Conservation (phyloP, 805 yeast species). For the Hagleromyces aurorensis region DNA sequence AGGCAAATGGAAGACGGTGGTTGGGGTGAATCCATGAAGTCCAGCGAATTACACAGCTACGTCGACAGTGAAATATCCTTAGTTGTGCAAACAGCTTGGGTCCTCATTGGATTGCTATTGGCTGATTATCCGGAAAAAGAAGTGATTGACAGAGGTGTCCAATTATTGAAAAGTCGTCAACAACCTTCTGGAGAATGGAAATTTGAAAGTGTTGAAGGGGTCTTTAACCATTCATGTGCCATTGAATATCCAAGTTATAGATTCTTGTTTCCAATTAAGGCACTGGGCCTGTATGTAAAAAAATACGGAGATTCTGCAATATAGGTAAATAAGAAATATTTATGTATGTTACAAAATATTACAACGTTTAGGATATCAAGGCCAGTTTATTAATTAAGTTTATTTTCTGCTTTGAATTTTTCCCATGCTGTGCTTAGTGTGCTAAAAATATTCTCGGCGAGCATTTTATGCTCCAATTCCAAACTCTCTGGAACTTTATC, state of each 20-base stretch:
- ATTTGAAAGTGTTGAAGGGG: slow-evolving; percentile 85
- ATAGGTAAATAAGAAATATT: slow-evolving; percentile 3
- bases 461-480: slow-evolving; percentile 63
- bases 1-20: slow-evolving; percentile 88
- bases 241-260: slow-evolving; percentile 94
- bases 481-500: slow-evolving; percentile 62
- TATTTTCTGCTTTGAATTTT: slow-evolving; percentile 54
- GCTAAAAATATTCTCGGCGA: slow-evolving; percentile 83
- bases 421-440: slow-evolving; percentile 89
- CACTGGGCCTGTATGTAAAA: slow-evolving; percentile 62
- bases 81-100: slow-evolving; percentile 93
- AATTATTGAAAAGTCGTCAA: slow-evolving; percentile 60
- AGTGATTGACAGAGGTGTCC: slow-evolving; percentile 56
- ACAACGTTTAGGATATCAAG: neutral
- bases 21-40: slow-evolving; percentile 93
- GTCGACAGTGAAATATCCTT: slow-evolving; percentile 56
- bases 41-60: slow-evolving; percentile 74
- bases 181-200: slow-evolving; percentile 73
- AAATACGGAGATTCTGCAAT: slow-evolving; percentile 9
- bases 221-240: slow-evolving; percentile 88
- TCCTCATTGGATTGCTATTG: slow-evolving; percentile 65
- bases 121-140: slow-evolving; percentile 70
- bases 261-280: slow-evolving; percentile 85
- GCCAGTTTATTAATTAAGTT: slow-evolving; percentile 31
- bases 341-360: slow-evolving; percentile 3